Base-by-base conservation (phyloP, 208 protist species). In the Crithidia thermophila region DNA sequence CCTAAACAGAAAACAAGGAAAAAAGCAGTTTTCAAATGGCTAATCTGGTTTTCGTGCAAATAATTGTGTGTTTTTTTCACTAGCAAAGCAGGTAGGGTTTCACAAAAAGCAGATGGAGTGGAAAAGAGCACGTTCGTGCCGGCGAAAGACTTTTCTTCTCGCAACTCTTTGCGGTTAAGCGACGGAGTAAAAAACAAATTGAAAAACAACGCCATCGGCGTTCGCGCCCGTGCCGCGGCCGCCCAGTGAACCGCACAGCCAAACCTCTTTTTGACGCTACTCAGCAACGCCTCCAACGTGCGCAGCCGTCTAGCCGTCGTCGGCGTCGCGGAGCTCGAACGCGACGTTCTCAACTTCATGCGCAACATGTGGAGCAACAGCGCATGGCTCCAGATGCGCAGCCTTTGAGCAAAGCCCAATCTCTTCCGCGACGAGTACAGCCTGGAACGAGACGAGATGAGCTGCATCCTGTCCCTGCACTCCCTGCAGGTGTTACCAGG, bases 311-410 rank as follows among this genome's bases (percentile, higher is more conserved):
- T 18, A n/a, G 40, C 20, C 13, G 13, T 18, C 13, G 40, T 46
- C 16, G 7, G 13, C 6, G 20, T 46, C 40, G 40, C 13, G 16
- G 16, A 46, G 16, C 16, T 31, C 27, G 28, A 55, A 36, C 21
- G 49, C 49, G 49, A 55, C 21, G 49, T 55, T 3, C 34, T 37
- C 6, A 10, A 59, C 21, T 45, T 37, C 27, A 18, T 55, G 49
- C 3, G 25, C 5, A 28, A 21, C 21, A 55, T 55, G 28, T 67
- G 34, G 42, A 63, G 57, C 57, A 63, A 18, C 5, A 51, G 31
- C 4, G 55, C 59, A 33, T 65, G 59, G 59, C 18, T 20, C 10
- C 59, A 65, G 28, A 49, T 37, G 34, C 46, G 59, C 59, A 65
- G 45, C 34, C 59, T 65, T 7, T 65, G 62, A 49, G 21, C 49